Evolutionary conservation across 768 basidiomycete species (phyloP).

Genomic region (Suillus americanus): DNA sequence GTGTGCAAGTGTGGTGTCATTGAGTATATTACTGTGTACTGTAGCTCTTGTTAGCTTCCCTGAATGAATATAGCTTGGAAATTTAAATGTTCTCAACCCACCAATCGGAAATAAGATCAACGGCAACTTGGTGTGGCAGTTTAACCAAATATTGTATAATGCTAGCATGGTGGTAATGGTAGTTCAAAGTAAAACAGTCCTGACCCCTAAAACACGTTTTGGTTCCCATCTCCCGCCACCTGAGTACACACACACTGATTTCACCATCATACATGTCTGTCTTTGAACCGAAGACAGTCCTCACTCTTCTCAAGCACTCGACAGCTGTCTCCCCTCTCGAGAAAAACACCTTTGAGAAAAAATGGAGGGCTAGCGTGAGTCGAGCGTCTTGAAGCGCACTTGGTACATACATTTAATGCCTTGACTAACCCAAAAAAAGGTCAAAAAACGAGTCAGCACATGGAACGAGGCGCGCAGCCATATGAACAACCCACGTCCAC

Average conservation of each 20-base stretch:
- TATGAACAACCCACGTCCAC: slow-evolving; percentile 1
- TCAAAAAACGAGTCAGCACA: background rate
- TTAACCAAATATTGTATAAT: background rate
- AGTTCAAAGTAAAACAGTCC: background rate
- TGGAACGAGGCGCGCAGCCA: background rate
- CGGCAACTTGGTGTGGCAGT: background rate
- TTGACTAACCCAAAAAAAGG: background rate
- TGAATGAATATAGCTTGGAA: background rate
- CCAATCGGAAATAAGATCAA: background rate
- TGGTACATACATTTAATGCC: background rate
- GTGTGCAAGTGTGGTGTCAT: slow-evolving; percentile 40
- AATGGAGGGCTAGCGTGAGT: slow-evolving; percentile 2
- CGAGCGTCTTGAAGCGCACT: background rate
- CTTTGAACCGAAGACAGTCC: slow-evolving; percentile 11
- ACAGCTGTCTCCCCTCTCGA: background rate
- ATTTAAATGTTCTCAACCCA: background rate
- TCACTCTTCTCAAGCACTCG: slow-evolving; percentile 1
- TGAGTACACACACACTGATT: background rate
- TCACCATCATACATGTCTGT: slow-evolving; percentile 9
- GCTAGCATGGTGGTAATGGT: background rate
- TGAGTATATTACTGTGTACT: slow-evolving; percentile 27
- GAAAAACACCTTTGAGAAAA: background rate
- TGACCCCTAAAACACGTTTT: background rate
- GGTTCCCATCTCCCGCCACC: background rate
- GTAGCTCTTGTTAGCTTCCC: slow-evolving; percentile 2